Conservation (phyloP, 345 rosid genomes). For the Boechera divaricarpa region DNA sequence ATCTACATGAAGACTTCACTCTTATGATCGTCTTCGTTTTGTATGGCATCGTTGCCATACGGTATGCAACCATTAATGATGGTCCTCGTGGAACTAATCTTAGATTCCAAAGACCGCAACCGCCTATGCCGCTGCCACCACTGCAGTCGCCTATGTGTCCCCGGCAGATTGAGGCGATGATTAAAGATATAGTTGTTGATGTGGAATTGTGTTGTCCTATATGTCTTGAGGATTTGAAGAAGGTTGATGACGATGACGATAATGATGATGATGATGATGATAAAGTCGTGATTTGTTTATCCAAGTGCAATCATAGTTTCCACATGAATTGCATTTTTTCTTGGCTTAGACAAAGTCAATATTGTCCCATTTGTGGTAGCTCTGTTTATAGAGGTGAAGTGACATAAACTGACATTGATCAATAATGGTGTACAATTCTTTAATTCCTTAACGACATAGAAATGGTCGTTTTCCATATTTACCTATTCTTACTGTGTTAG, state of each 20-base stretch:
- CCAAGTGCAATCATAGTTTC: conserved; percentile 17
- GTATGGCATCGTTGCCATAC: conserved; percentile 19
- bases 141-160: no score
- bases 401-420: background rate
- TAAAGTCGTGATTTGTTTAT: conserved; percentile 19
- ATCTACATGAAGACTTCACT: background rate
- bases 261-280: background rate
- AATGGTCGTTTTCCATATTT: no score
- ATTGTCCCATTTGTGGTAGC: conserved; percentile 16
- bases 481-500: no score
- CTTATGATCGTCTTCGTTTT: conserved; percentile 20
- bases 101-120: background rate
- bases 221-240: no score
- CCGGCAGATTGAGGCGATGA: no score
- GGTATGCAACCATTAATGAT: background rate
- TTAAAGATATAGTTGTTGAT: no score
- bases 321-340: conserved; percentile 8
- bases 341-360: conserved; percentile 22
- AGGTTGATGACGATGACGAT: no score
- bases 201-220: no score
- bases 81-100: conserved; percentile 2
- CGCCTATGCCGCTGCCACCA: no score
- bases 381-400: conserved; percentile 3
- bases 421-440: background rate
- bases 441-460: no score